Evolutionary conservation across 179 eudicot genomes (phyloP), one percentile per base, ranked within the genome.

Genomic region (Gypsophila paniculata): DNA sequence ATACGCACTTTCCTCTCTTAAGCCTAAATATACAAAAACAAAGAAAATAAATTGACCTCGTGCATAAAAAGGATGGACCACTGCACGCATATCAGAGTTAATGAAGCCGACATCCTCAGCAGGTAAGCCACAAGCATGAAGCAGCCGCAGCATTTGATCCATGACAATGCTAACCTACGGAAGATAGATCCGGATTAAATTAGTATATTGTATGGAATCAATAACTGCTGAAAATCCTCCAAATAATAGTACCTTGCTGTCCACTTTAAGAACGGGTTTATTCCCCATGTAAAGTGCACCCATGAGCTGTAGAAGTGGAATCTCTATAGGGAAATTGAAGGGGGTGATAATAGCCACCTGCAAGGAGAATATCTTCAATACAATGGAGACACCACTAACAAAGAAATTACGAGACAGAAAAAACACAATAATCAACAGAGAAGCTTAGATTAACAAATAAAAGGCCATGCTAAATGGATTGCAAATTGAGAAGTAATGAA

Each of bases 241-340:
- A 62, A 42, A 21, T n/a, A 62, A 23, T 82, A 29, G 34, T 29
- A 91, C 97, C 95, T 95, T 95, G 90, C 99, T 95, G 75, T 95
- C 99, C 75, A 92, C 99, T 87, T 95, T 95, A 66, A 95, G 89
- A 60, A 89, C 72, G 68, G 96, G 93, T 74, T 95, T 95, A 82
- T 95, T 95, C 46, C 99, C 99, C 99, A 95, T 95, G 80, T 92
- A 95, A 77, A 95, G 96, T 10, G 99, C 97, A 49, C 99, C 99
- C 99, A 95, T 95, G 86, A 95, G 71, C 81, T 95, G 99, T 69
- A 95, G 91, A 77, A 87, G 63, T 55, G 99, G 99, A 78, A 95
- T 95, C 85, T 95, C 99, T 46, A 95, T 74, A 34, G 99, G 99
- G 72, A 92, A 95, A 78, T 95, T 95, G 84, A 95, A 95, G 25